These are phyloP conservation scores for Beauveria scarabaeidicola DNA, from an alignment of 2,329 filamentous ascomycete genomes.

Conservation along the genomic window DNA sequence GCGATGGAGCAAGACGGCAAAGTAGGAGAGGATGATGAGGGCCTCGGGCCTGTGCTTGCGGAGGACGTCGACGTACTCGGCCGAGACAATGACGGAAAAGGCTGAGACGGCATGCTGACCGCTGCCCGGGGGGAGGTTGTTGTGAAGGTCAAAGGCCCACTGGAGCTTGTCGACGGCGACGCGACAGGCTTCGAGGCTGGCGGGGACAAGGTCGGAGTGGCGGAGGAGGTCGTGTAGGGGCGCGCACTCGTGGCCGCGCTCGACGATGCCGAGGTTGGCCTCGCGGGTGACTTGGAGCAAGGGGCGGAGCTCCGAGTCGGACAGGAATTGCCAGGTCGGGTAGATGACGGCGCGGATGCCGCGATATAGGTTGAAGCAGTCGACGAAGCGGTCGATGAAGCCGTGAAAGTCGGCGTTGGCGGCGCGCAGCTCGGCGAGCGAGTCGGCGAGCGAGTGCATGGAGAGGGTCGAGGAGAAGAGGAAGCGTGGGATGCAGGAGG, in stretches of 20 bases:
- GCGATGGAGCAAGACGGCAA: slow-evolving; percentile 32
- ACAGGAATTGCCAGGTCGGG: slow-evolving; percentile 11
- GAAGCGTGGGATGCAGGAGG: slow-evolving; percentile 30
- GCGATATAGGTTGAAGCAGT: slow-evolving; percentile 12
- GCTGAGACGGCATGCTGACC: slow-evolving; percentile 13
- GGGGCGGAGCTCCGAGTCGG: slow-evolving; percentile 11
- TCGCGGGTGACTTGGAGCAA: slow-evolving; percentile 9
- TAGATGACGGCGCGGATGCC: slow-evolving; percentile 12
- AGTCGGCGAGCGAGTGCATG: slow-evolving; percentile 41
- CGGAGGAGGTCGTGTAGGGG: slow-evolving; percentile 4
- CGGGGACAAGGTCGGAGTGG: slow-evolving; percentile 5
- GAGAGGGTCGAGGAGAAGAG: slow-evolving; percentile 37
- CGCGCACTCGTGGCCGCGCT: slow-evolving; percentile 6
- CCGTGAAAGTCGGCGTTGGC: slow-evolving; percentile 20
- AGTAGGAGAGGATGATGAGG: slow-evolving; percentile 31
- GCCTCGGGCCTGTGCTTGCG: slow-evolving; percentile 30
- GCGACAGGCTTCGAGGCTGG: slow-evolving; percentile 13
- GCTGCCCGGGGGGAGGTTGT: slow-evolving; percentile 1
- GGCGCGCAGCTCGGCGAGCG: slow-evolving; percentile 28
- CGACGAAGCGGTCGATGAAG: slow-evolving; percentile 12
- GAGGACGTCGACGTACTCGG: slow-evolving; percentile 28
- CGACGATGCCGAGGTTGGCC: slow-evolving; percentile 6
- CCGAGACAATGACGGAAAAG: slow-evolving; percentile 14
- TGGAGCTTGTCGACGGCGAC: slow-evolving; percentile 12
- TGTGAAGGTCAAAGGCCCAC: slow-evolving; percentile 13